These are phyloP conservation scores for Primulina eburnea DNA, from an alignment of 257 asterid species.

Conservation along the genomic window DNA sequence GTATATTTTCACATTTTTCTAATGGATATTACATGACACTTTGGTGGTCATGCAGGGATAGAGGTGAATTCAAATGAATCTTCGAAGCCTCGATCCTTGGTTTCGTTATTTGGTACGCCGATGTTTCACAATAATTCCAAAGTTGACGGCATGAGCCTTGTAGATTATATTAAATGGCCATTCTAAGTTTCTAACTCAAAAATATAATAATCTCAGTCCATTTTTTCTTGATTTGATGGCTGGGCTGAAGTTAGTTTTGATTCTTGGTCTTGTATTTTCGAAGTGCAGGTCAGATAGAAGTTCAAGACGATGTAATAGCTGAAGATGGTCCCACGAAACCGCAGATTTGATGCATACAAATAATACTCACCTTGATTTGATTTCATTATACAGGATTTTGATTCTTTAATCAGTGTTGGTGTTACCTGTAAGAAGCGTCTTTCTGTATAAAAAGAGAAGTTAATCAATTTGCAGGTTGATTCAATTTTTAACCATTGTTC, in stretches of 20 bases:
- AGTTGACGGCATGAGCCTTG: neutral
- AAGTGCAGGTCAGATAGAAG: conserved; percentile 57
- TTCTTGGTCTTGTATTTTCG: neutral
- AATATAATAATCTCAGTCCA: neutral
- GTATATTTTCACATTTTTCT: neutral
- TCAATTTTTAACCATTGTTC: conserved; percentile 33
- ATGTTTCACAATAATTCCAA: neutral
- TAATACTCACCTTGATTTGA: neutral
- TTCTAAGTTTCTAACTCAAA: neutral
- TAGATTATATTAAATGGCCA: neutral
- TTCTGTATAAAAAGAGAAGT: conserved; percentile 37
- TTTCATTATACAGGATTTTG: conserved; percentile 16
- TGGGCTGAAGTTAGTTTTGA: conserved; percentile 4
- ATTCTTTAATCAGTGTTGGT: conserved; percentile 18
- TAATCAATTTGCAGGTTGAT: conserved; percentile 30
- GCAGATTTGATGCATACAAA: conserved; percentile 11
- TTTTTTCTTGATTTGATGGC: neutral
- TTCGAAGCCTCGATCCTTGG: conserved; percentile 67
- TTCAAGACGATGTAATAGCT: conserved; percentile 53
- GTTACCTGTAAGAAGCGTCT: conserved; percentile 23
- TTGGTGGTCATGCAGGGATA: conserved; percentile 44
- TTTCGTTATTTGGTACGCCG: conserved; percentile 63
- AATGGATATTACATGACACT: neutral
- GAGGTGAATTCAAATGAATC: conserved; percentile 49
- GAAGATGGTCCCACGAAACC: conserved; percentile 54